A percentile compares a stretch with the other conserved stretches of the same genome.
phyloP scores from a whole-genome alignment of 768 basidiomycete genomes.

The Rhizopogon roseolus region DNA sequence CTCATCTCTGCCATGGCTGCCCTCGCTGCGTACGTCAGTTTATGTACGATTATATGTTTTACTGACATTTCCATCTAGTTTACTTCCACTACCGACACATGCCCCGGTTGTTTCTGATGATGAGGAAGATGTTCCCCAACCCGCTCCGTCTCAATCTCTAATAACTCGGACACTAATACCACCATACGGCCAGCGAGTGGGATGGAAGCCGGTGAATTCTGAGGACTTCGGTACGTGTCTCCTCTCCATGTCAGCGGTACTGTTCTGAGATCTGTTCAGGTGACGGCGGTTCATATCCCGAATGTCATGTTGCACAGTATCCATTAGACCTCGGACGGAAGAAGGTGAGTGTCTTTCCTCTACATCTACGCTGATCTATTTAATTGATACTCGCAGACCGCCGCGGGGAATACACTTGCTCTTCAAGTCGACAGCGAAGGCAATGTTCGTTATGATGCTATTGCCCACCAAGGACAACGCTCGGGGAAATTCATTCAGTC shows the following conservation, averaged over 20 bases:
- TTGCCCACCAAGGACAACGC: constrained; percentile 92
- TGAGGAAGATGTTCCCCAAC: constrained; percentile 45
- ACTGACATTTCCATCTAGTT: constrained; percentile 32
- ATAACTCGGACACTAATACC: constrained; percentile 57
- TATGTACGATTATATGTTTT: neutral
- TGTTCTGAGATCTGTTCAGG: constrained; percentile 33
- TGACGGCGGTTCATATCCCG: constrained; percentile 86
- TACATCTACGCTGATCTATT: neutral
- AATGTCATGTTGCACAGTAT: constrained; percentile 97
- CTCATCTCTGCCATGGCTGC: constrained; percentile 48
- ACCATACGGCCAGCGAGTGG: constrained; percentile 78
- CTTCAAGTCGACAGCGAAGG: constrained; percentile 96
- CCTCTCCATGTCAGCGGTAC: neutral
- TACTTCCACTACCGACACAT: constrained; percentile 65
- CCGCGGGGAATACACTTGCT: constrained; percentile 91
- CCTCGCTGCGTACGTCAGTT: constrained; percentile 64
- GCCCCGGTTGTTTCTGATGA: constrained; percentile 52
- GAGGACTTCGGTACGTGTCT: constrained; percentile 75
- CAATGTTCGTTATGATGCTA: constrained; percentile 95
- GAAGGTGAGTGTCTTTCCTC: constrained; percentile 53
- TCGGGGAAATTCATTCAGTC: constrained; percentile 85
- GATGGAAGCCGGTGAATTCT: constrained; percentile 80
- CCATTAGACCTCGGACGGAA: constrained; percentile 93
- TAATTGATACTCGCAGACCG: constrained; percentile 45
- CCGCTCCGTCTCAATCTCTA: constrained; percentile 31